phyloP scores from a whole-genome alignment of 1,284 basidiomycete species.

The Naganishia sp. region DNA sequence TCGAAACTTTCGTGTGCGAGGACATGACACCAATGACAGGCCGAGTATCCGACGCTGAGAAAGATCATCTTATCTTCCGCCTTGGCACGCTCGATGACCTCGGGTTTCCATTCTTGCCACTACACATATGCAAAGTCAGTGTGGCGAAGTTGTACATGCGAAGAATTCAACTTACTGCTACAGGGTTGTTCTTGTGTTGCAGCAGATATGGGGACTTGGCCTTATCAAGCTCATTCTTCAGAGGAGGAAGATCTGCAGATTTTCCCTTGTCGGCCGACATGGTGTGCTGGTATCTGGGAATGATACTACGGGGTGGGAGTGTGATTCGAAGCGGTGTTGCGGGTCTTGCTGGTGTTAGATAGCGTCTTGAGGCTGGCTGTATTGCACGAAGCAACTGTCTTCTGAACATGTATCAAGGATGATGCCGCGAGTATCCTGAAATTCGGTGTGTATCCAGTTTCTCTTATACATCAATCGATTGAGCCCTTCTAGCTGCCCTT shows the following conservation, averaged over 20 bases:
- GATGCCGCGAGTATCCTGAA: not conserved
- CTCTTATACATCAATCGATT: too few species aligned
- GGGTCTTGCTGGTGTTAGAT: not conserved
- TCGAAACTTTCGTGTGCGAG: conserved; percentile 56
- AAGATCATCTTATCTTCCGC: conserved; percentile 56
- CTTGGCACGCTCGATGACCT: conserved; percentile 55
- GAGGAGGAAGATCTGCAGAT: conserved; percentile 23
- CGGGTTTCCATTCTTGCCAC: conserved; percentile 57
- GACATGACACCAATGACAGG: conserved; percentile 51
- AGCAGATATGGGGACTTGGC: conserved; percentile 57
- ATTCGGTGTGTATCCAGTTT: not conserved
- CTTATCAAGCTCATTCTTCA: conserved; percentile 50
- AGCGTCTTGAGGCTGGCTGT: not conserved
- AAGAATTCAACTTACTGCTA: conserved; percentile 37
- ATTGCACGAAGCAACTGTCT: conserved; percentile 5
- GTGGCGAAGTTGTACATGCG: not conserved
- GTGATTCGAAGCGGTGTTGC: not conserved
- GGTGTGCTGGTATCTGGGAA: not conserved
- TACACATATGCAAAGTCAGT: conserved; percentile 30
- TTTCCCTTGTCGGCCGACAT: conserved; percentile 26
- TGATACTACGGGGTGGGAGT: not conserved
- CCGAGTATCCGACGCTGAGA: conserved; percentile 57
- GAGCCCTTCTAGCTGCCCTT: too few species aligned
- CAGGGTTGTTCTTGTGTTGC: conserved; percentile 57
- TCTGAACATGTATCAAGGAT: not conserved